Evolutionary conservation across 768 basidiomycete species (phyloP), one percentile per base, ranked within the genome.

Genomic region (Russula abietina): DNA sequence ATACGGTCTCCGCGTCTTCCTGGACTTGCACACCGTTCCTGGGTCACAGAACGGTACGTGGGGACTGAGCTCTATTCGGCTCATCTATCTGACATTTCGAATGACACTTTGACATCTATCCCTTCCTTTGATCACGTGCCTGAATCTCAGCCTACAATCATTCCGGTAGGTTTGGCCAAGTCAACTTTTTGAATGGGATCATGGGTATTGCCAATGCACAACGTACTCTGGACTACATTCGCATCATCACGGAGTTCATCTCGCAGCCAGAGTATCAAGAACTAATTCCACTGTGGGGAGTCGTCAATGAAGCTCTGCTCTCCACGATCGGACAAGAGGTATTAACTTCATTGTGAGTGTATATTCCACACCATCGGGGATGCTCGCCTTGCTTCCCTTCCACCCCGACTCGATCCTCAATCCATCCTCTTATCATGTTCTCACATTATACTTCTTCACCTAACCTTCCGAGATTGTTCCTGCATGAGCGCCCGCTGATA

Each of bases 171-270:
- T 49, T 68, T 10, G 90, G 89, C 5, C 73, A 75, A 19, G 73
- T 90, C 70, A 89, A 91, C 70, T 82, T 86, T 62, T 62, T 89
- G 64, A 74, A 79, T 59, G 87, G 88, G 7, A 84, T 85, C 60
- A 94, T 94, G 93, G 93, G 93, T 14, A 68, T 93, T 50, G 91
- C 91, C 53, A 96, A 95, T 70, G 94, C 90, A 9, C 82, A 95
- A 73, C 81, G 93, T 36, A 82, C 88, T 30, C 75, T 94, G 56
- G 83, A 88, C 72, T 87, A 89, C 69, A 85, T 95, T 65, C 83
- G 93, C 30, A 79, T 88, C 33, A 75, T 91, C 66, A 81, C 83
- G 51, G 87, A 91, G 75, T 97, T 96, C 76, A 87, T 96, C 70
- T 82, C 83, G 4, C 90, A 93, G 72, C 83, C 86, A 67, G 78